Evolutionary conservation across 352 stramenopile species (phyloP), one percentile per base, ranked within the genome.

Genomic region (Globisporangium abappressorium): DNA sequence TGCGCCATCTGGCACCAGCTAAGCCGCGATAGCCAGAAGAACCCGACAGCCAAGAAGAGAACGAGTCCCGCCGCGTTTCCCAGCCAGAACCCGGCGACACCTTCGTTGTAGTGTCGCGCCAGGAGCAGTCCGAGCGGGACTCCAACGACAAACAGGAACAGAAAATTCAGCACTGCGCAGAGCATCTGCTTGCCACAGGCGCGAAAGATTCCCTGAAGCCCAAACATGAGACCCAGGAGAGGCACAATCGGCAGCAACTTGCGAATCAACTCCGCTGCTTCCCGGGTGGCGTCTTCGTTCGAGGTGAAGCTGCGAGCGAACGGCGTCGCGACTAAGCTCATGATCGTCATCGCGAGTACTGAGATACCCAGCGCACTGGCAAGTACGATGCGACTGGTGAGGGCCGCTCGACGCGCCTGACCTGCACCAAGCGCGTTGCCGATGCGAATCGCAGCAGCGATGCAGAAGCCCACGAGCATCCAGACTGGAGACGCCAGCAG

Each of bases 361-460:
- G 66, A 66, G 24, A 73, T 30, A 1, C 28, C 22, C 5, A 70
- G 22, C 38, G 62, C 56, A 15, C 64, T 56, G n/a, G 55, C 57
- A 30, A 80, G 57, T 43, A 77, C 57, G 24, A 76, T 22, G 14
- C 61, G 62, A 8, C 66, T 66, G 2, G 70, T 34, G 8, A 79
- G 24, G 22, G 59, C 57, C 3, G 76, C 76, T 14, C 73, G 70
- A 3, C 62, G 64, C 15, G 73, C 65, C 34, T 82, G 62, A 22
- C 70, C 65, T 2, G 71, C 76, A 3, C 68, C 73, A 18, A 76
- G 62, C 18, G 76, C 65, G 36, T 80, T 82, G 41, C 76, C 71
- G 20, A 82, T 71, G 5, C 73, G 76, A 28, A 80, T 73, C 51
- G 76, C 74, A 8, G 70, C 69, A 12, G 70, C 73, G 46, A 77